Evolutionary conservation across 1,284 basidiomycete genomes (phyloP).

Genomic region (Fomitopsis pinicola): DNA sequence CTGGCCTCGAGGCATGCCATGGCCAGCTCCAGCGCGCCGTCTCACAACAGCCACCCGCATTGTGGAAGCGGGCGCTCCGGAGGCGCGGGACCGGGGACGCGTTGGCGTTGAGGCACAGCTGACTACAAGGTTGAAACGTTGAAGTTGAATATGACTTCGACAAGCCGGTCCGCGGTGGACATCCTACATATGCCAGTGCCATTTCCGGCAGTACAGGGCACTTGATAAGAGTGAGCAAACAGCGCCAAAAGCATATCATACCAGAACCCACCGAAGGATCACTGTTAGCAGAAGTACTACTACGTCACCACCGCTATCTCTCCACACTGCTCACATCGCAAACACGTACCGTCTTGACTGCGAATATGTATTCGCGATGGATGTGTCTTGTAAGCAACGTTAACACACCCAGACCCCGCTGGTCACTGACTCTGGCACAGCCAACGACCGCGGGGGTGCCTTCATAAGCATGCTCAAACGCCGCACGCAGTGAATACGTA

Average conservation of each 20-base stretch:
- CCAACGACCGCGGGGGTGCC: neutral
- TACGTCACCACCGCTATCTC: neutral
- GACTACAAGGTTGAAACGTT: too few relatives aligned
- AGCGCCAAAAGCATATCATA: neutral
- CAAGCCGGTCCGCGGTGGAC: neutral
- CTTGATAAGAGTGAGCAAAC: neutral
- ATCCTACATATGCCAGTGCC: neutral
- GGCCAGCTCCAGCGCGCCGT: neutral
- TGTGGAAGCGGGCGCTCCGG: neutral
- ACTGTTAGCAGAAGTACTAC: neutral
- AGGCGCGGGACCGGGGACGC: neutral
- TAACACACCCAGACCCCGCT: neutral
- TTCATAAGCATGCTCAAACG: neutral
- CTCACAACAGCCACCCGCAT: neutral
- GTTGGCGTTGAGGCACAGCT: neutral
- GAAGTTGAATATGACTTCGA: neutral
- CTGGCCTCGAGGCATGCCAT: neutral
- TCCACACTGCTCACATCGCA: too few relatives aligned
- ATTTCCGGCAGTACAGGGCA: neutral
- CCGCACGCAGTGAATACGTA: neutral
- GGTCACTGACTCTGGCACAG: neutral
- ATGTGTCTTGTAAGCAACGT: too few relatives aligned
- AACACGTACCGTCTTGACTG: too few relatives aligned
- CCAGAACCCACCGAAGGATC: neutral
- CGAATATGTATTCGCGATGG: too few relatives aligned